Percentiles rank a stretch among this genome's conserved stretches.
Conservation (phyloP, 108 stramenopile species). For the Fragilariopsis cylindrus region DNA sequence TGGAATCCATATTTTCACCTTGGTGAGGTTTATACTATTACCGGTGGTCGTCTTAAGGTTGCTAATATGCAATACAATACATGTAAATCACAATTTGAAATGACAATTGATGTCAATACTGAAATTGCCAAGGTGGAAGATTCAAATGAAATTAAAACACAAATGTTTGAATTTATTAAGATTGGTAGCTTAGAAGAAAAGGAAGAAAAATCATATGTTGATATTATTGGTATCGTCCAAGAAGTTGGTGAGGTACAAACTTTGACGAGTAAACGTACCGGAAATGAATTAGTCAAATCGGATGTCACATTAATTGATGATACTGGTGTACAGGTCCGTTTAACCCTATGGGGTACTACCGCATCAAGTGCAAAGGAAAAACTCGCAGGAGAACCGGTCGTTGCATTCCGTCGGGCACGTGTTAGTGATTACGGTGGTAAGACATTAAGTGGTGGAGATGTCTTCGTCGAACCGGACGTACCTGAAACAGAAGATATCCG, state of each 20-base stretch:
- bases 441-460: slow-evolving; percentile 53
- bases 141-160: slow-evolving; percentile 66
- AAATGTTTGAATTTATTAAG: slow-evolving; percentile 69
- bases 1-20: slow-evolving; percentile 82
- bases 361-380: slow-evolving; percentile 41
- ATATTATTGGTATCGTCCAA: slow-evolving; percentile 90
- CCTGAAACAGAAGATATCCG: slow-evolving; percentile 59
- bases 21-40: slow-evolving; percentile 91
- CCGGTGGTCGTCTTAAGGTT: slow-evolving; percentile 91
- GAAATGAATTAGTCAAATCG: slow-evolving; percentile 86
- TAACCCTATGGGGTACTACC: slow-evolving; percentile 89
- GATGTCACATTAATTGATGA: slow-evolving; percentile 91
- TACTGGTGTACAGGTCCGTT: slow-evolving; percentile 80
- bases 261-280: slow-evolving; percentile 80
- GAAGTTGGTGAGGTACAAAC: slow-evolving; percentile 55
- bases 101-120: slow-evolving; percentile 91
- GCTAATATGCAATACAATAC: slow-evolving; percentile 93
- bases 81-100: slow-evolving; percentile 89
- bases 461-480: slow-evolving; percentile 49
- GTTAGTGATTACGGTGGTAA: slow-evolving; percentile 90
- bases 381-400: slow-evolving; percentile 67
- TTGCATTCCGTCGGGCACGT: slow-evolving; percentile 85
- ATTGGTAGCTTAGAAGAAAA: slow-evolving; percentile 72
- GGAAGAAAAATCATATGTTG: slow-evolving; percentile 61
- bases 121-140: slow-evolving; percentile 81